Evolutionary conservation across 1,139 yeast species (phyloP), one percentile per base, ranked within the genome.

Genomic region (Yamadazyma membranifaciens): DNA sequence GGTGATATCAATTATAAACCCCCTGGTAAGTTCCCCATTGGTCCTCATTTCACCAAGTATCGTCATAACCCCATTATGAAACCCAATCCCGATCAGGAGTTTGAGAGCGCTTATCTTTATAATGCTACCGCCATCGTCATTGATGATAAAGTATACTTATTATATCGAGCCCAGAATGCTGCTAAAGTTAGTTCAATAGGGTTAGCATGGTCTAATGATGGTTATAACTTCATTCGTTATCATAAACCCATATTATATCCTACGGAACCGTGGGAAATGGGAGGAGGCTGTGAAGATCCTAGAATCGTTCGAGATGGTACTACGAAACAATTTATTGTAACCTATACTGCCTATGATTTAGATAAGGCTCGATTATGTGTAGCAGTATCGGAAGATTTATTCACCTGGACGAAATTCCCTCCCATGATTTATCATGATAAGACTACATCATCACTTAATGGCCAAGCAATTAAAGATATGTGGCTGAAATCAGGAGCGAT

Each of bases 401-500:
- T 68, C 49, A 51, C 58, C 36, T 71, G 76, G 76, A 56, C 45
- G 14, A 71, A 71, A 51, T 59, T 62, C 39, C 72, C 70, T 1
- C 68, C 75, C 4, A 51, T 70, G 38, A 56, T 70, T 29, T 55
- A 57, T 6, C 52, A n/a, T n/a, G 74, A 69, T 43, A 57, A 67
- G 25, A 67, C 66, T 11, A 46, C 49, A 12, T 54, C 54, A 7
- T 43, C 58, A 17, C 51, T 56, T 39, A 67, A 63, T 9, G 45
- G 47, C 16, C 46, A 50, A 24, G 48, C 56, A 20, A 60, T 67
- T 14, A 48, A 73, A 14, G 44, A 54, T 27, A 62, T 59, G 17
- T 70, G 76, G 76, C 70, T 65, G 69, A 71, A 71, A 46, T 64
- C 70, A 4, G 76, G 75, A 1, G 75, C 75, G 2, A 52, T 71